Evolutionary conservation across 192 early-diverging fungal species (phyloP).

Genomic region (Backusella liffmaniae): DNA sequence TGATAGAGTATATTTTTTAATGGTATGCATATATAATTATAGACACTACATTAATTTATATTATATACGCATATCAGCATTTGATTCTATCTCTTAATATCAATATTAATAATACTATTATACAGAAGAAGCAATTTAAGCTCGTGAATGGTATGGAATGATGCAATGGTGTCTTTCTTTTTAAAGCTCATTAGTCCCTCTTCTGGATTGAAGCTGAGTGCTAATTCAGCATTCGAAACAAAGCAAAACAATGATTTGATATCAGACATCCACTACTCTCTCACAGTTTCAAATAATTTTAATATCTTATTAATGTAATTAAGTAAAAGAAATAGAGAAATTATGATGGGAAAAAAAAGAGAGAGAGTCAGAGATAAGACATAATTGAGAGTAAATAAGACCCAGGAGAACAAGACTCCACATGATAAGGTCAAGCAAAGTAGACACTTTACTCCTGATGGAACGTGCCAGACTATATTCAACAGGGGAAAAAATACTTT

Average conservation of each 20-base stretch:
- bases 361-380: neutral
- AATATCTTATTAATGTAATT: neutral
- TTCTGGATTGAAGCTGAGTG: neutral
- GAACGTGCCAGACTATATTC: neutral
- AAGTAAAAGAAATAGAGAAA: too few relatives aligned
- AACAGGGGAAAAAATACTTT: neutral
- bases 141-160: neutral
- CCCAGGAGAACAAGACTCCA: neutral
- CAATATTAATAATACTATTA: neutral
- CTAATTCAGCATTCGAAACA: neutral
- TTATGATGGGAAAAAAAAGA: neutral
- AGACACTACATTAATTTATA: neutral
- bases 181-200: neutral
- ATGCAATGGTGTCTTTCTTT: neutral
- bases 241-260: neutral
- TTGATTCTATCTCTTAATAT: neutral
- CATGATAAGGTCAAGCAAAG: neutral
- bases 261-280: neutral
- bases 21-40: neutral
- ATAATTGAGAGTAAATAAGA: neutral
- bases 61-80: neutral
- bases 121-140: neutral
- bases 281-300: neutral
- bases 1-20: neutral
- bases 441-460: neutral